Evolutionary conservation across 176 grass and related monocot species (phyloP), one percentile per base, ranked within the genome.

Genomic region (Avena eriantha): DNA sequence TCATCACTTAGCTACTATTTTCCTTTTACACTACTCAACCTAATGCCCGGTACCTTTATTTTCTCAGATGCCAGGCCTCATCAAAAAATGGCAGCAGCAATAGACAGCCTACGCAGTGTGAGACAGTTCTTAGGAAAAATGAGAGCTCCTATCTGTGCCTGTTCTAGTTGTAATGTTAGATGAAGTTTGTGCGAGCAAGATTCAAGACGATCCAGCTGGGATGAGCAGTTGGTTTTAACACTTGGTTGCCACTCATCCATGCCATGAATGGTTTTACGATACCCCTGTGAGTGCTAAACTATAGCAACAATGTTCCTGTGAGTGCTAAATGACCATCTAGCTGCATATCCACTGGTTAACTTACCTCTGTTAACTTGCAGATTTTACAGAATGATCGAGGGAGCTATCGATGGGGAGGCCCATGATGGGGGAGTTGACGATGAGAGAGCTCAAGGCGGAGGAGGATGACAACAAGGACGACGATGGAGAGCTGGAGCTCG

Each of bases 11-110:
- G n/a, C 29, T 8, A 65, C 68, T 51, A 82, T 91, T 54, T 64
- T 10, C 35, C 18, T 10, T 50, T n/a, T 26, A 24, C 12, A 49
- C 48, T 73, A 69, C 10, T 45, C 17, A 41, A 84, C n/a, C 39
- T 33, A 59, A 81, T 79, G 35, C 26, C 41, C 72, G 50, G 4
- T 34, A 51, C 33, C 45, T 55, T 54, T 48, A 47, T 83, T 55
- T 57, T 69, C 26, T 34, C 86, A 91, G 90, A 91, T 91, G 72
- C 90, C 90, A 19, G 82, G 77, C 10, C 82, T 91, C 22, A 53
- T 85, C 46, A 87, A 85, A 72, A 87, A 82, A 64, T 85, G 82
- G 90, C 39, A 70, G 77, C 77, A 61, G 21, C n/a, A n/a, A n/a
- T 79, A 83, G 73, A 60, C 51, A 41, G 33, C 43, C 68, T 69